A percentile compares a stretch with the other conserved stretches of the same genome.
phyloP scores from a whole-genome alignment of 2,329 filamentous ascomycete genomes.

The Sporothrix euskadiensis region DNA sequence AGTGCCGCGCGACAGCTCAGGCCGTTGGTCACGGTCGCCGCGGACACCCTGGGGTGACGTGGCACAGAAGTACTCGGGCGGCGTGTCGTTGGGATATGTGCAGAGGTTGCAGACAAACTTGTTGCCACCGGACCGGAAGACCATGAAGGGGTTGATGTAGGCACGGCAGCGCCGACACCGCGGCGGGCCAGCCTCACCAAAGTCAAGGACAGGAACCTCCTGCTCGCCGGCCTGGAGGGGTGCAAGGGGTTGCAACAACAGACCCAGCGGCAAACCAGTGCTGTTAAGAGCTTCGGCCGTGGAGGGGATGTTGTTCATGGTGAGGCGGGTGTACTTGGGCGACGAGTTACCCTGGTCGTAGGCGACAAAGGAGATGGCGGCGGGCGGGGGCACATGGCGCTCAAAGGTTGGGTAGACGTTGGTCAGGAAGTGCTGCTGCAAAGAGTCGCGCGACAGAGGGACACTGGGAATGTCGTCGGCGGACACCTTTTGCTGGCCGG shows the following conservation, averaged over 20 bases:
- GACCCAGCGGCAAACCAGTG: conserved; percentile 81
- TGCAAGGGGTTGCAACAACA: conserved; percentile 86
- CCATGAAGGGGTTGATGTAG: conserved; percentile 99
- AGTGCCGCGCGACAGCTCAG: conserved; percentile 86
- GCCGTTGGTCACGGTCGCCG: conserved; percentile 83
- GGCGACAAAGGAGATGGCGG: conserved; percentile 85
- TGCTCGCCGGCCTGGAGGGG: conserved; percentile 79
- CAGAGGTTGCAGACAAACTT: conserved; percentile 99
- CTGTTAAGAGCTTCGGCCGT: conserved; percentile 75
- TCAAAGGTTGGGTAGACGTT: conserved; percentile 96
- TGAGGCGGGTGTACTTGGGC: conserved; percentile 88
- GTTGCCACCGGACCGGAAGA: conserved; percentile 89
- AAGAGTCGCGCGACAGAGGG: conserved; percentile 76
- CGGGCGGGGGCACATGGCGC: conserved; percentile 85
- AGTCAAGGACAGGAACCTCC: conserved; percentile 88
- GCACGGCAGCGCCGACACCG: conserved; percentile 89
- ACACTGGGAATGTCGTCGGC: conserved; percentile 92
- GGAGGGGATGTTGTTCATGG: conserved; percentile 88
- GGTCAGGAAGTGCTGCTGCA: conserved; percentile 79
- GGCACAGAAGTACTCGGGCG: conserved; percentile 89
- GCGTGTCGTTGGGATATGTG: conserved; percentile 92
- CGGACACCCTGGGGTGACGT: conserved; percentile 83
- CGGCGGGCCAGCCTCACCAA: conserved; percentile 86
- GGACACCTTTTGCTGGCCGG: conserved; percentile 75
- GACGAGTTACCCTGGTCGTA: conserved; percentile 96